Conservation (phyloP, 2,329 filamentous ascomycete genomes). For the Talaromyces islandicus region DNA sequence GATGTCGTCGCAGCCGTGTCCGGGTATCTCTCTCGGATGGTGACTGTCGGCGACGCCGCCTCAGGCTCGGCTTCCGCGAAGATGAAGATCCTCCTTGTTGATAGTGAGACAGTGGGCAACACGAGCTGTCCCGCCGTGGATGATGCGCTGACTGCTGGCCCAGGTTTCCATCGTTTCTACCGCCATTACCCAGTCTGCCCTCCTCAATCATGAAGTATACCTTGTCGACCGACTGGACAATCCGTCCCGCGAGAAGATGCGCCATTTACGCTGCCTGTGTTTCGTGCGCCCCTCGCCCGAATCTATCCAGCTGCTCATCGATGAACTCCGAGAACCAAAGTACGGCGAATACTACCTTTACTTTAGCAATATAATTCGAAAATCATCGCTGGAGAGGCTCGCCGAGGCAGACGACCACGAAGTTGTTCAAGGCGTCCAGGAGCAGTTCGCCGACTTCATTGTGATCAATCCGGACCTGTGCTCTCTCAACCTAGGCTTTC, state of each 20-base stretch:
- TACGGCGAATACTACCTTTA: constrained; percentile 97
- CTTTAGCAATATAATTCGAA: constrained; percentile 96
- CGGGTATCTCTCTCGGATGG: constrained; percentile 94
- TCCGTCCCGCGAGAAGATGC: constrained; percentile 87
- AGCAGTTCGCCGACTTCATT: constrained; percentile 93
- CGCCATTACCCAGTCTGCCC: constrained; percentile 87
- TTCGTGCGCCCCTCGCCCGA: constrained; percentile 88
- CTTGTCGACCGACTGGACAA: constrained; percentile 96
- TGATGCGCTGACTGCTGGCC: constrained; percentile 18
- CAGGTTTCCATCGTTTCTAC: constrained; percentile 86
- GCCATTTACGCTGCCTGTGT: constrained; percentile 87
- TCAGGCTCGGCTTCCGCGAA: constrained; percentile 64
- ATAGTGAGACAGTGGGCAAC: constrained; percentile 75
- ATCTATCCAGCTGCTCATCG: constrained; percentile 87
- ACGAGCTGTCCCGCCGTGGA: constrained; percentile 19
- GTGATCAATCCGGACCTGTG: constrained; percentile 94
- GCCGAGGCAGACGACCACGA: constrained; percentile 97
- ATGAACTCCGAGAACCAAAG: constrained; percentile 91
- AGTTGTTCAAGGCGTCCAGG: constrained; percentile 87
- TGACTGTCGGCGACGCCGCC: constrained; percentile 69
- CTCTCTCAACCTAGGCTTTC: constrained; percentile 67
- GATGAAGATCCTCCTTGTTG: constrained; percentile 96
- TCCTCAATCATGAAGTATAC: constrained; percentile 95
- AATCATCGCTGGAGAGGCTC: constrained; percentile 86
- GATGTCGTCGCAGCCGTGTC: constrained; percentile 89